Evolutionary conservation across 179 eudicot genomes (phyloP).

Genomic region (Beta corolliflora): DNA sequence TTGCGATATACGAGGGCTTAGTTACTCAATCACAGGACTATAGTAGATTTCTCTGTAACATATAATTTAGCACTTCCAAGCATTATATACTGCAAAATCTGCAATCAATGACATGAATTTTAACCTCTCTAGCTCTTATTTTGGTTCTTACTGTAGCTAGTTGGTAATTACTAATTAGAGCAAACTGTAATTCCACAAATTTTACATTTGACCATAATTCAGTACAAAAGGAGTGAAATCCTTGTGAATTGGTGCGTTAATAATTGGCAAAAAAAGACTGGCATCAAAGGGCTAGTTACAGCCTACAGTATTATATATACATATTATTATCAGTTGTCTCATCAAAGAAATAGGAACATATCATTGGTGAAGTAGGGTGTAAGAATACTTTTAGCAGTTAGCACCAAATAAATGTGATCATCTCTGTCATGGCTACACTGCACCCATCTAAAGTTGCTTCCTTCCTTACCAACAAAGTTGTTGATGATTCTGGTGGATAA

Average conservation of each 20-base stretch:
- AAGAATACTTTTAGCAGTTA: neutral
- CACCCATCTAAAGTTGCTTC: constrained; percentile 24
- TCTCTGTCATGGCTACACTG: constrained; percentile 15
- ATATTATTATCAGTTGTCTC: constrained; percentile 6
- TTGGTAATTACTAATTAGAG: constrained; percentile 10
- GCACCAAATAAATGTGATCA: constrained; percentile 6
- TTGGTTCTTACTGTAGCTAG: neutral
- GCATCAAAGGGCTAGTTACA: neutral
- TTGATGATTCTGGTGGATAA: too few species aligned
- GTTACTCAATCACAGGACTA: neutral
- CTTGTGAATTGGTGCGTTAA: constrained; percentile 5
- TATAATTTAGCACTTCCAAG: constrained; percentile 18
- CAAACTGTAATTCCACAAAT: constrained; percentile 8
- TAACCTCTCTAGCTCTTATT: too few species aligned
- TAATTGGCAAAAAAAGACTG: neutral
- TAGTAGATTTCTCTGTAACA: constrained; percentile 10
- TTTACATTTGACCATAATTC: constrained; percentile 10
- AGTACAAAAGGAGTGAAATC: neutral
- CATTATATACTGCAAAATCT: constrained; percentile 21
- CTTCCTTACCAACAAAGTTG: constrained; percentile 16
- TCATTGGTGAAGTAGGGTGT: constrained; percentile 15
- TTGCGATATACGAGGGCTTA: neutral
- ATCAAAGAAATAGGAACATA: constrained; percentile 15
- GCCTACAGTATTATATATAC: neutral
- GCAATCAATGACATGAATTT: constrained; percentile 14